A percentile compares a stretch with the other conserved stretches of the same genome.
These are phyloP conservation scores for Lagenidium sp. DNA, from an alignment of 352 stramenopile genomes.

Conservation along the genomic window DNA sequence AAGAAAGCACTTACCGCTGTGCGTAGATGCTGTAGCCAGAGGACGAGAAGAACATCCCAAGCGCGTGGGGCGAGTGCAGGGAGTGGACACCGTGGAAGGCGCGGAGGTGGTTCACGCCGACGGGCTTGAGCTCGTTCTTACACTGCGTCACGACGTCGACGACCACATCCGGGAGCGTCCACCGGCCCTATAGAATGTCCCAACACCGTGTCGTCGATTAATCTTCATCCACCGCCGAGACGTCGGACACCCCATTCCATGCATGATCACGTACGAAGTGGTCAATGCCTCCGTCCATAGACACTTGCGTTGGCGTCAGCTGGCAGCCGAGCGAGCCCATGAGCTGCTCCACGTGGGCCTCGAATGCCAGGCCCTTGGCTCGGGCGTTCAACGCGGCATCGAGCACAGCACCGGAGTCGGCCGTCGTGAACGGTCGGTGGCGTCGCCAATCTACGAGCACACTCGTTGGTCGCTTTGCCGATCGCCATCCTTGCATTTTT, in stretches of 20 bases:
- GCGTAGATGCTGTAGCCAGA: slow-evolving; percentile 78
- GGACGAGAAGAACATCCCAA: slow-evolving; percentile 60
- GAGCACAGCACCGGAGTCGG: too few species aligned
- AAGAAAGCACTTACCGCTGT: slow-evolving; percentile 24
- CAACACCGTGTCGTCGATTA: background rate
- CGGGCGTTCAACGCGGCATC: too few species aligned
- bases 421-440: too few species aligned
- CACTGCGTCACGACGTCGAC: slow-evolving; percentile 73
- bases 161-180: slow-evolving; percentile 45
- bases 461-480: too few species aligned
- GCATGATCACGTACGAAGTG: slow-evolving; percentile 18
- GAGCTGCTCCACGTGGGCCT: slow-evolving; percentile 44
- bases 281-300: slow-evolving; percentile 66
- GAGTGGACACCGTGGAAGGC: slow-evolving; percentile 69
- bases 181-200: slow-evolving; percentile 31
- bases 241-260: background rate
- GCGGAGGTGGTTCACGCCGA: slow-evolving; percentile 54
- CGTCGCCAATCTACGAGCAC: too few species aligned
- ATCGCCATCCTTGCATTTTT: too few species aligned
- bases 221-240: background rate
- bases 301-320: slow-evolving; percentile 48
- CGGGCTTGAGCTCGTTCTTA: slow-evolving; percentile 68
- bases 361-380: slow-evolving; percentile 50
- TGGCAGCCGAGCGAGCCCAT: slow-evolving; percentile 41
- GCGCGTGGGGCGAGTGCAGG: slow-evolving; percentile 23